A percentile compares a stretch with the other conserved stretches of the same genome.
Evolutionary conservation across 305 asterid species (phyloP).

Genomic region (Vinca major): DNA sequence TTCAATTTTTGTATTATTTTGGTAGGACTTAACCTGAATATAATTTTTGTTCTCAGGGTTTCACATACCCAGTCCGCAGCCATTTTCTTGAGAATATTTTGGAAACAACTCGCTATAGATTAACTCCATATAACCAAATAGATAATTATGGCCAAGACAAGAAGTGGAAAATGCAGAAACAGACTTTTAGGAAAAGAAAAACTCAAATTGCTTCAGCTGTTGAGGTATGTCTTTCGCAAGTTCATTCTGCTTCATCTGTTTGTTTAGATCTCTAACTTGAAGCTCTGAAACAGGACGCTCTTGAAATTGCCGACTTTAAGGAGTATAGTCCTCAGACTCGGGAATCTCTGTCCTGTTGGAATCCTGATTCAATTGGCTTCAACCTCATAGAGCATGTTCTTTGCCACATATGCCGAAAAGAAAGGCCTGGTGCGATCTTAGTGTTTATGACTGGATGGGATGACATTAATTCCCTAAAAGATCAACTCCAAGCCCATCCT

Average conservation of each 20-base stretch:
- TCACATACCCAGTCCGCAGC: slow-evolving; percentile 78
- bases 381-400: slow-evolving; percentile 87
- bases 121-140: slow-evolving; percentile 73
- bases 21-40: slow-evolving; percentile 9
- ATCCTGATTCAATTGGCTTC: slow-evolving; percentile 95
- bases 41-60: slow-evolving; percentile 49
- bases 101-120: slow-evolving; percentile 63
- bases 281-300: slow-evolving; percentile 58
- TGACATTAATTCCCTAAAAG: slow-evolving; percentile 88
- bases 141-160: slow-evolving; percentile 95
- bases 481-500: slow-evolving; percentile 85
- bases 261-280: slow-evolving; percentile 11
- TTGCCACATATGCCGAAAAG: slow-evolving; percentile 68
- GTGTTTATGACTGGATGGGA: slow-evolving; percentile 99
- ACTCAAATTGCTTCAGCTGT: slow-evolving; percentile 89
- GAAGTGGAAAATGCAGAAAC: slow-evolving; percentile 90
- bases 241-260: slow-evolving; percentile 14
- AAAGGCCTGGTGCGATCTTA: slow-evolving; percentile 89
- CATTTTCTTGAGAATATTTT: slow-evolving; percentile 72
- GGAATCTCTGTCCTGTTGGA: slow-evolving; percentile 85
- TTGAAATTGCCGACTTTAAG: slow-evolving; percentile 59
- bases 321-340: slow-evolving; percentile 42
- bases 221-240: slow-evolving; percentile 46
- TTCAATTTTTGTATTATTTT: slow-evolving; percentile 7
- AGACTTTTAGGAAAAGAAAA: slow-evolving; percentile 58